Evolutionary conservation across 2,329 filamentous ascomycete genomes (phyloP), one percentile per base, ranked within the genome.

Genomic region (Gremmenia infestans): DNA sequence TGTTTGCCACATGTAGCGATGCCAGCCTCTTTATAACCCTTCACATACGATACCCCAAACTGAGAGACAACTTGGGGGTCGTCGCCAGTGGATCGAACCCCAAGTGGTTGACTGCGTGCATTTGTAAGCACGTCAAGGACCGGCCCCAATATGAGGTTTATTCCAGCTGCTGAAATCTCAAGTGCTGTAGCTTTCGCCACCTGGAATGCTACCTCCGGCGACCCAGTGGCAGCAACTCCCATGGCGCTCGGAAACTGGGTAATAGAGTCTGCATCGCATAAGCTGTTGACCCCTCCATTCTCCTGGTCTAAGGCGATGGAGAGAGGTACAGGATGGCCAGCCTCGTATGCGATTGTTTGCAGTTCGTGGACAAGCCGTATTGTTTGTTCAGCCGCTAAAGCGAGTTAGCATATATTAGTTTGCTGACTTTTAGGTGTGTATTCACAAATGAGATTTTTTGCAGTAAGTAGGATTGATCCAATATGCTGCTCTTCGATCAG

Each of bases 221-320:
- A 92, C 22, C 92, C 91, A 5, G 92, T 91, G 22, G 94, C 94
- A n/a, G 93, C 91, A 58, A 97, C 81, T 14, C 92, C 93, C 93
- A 99, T 97, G 60, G 93, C 89, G 68, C 92, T 96, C 8, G 94
- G 94, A 65, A 96, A 99, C 71, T 97, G 94, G 62, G 91, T 91
- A 64, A 97, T 93, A 70, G 92, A 94, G 67, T 94, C 90, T 65
- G 96, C 91, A 71, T 97, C 93, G 68, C 95, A 97, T 2, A 97
- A 81, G 73, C 91, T 96, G 76, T 97, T 97, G 71, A 97, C 93
- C 2, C 92, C 92, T 61, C 94, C 94, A 83, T 99, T 97, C 72
- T 99, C 94, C 71, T 99, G 94, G 69, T 97, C 94, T 39, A 97
- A 77, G 40, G 89, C 92, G 65, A 99, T 97, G 53, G 95, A 78